Evolutionary conservation across 257 asterid species (phyloP).

Genomic region (Przewalskia tangutica): DNA sequence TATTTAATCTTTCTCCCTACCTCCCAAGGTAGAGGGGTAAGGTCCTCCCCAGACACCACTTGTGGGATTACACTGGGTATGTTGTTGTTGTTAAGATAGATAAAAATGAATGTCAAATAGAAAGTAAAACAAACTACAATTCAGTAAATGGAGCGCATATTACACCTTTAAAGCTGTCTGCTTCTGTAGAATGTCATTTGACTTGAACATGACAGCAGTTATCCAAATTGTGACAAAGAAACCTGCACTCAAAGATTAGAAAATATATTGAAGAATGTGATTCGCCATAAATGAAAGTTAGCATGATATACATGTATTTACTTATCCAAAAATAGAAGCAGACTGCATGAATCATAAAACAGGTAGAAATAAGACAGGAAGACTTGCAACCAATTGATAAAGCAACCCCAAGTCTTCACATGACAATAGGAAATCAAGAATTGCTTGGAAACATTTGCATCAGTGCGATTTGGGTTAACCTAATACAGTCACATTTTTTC

Average conservation of each 20-base stretch:
- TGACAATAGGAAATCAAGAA: neutral
- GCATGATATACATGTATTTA: neutral
- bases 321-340: neutral
- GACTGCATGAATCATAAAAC: neutral
- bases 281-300: neutral
- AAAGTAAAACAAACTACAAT: neutral
- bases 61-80: too few relatives aligned
- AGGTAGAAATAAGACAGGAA: neutral
- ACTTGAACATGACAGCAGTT: slow-evolving; percentile 70
- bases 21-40: too few relatives aligned
- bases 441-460: neutral
- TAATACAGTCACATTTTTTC: neutral
- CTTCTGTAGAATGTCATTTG: slow-evolving; percentile 77
- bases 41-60: too few relatives aligned
- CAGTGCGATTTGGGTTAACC: neutral
- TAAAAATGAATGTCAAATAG: neutral
- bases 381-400: neutral
- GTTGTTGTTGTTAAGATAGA: neutral
- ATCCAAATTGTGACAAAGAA: slow-evolving; percentile 70
- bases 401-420: neutral
- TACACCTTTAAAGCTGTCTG: slow-evolving; percentile 91
- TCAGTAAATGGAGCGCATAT: slow-evolving; percentile 11
- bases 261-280: slow-evolving; percentile 4
- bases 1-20: too few relatives aligned
- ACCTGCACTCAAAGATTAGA: slow-evolving; percentile 30